Base-by-base conservation (phyloP, 768 basidiomycete species). In the Suillus fuscotomentosus region DNA sequence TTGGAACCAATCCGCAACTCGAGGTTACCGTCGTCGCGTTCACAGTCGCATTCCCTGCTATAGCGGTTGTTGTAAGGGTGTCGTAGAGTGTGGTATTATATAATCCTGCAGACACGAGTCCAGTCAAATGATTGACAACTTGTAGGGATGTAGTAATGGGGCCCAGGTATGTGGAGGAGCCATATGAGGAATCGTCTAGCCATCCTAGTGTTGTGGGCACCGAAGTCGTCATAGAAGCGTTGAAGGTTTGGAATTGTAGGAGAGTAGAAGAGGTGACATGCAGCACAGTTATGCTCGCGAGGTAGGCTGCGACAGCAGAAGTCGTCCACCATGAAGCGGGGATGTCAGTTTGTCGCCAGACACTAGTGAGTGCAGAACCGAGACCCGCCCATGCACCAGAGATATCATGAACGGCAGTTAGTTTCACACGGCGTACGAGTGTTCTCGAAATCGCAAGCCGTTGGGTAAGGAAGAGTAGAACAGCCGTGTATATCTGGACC, bases 191-290 rank as follows among this genome's bases (percentile, higher is more conserved):
- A 15, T n/a, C 14, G 11, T 57, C n/a, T 24, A 53, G 54, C 66
- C 53, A 47, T 3, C 64, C 66, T 31, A 62, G 22, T 14, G 36
- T 41, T 24, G 61, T 53, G 14, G 50, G 11, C 17, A 62, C 39
- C 0, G 41, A 20, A 14, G 48, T 54, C 38, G 53, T 27, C 22
- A 47, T 45, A 34, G 69, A 43, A 17, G 4, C 17, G 31, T 70
- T 64, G 60, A 70, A 70, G 3, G 61, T 34, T 38, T 65, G 38
- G 9, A 70, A 53, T 27, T 60, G 48, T 36, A 70, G 34, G 27
- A 70, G 45, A 13, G 70, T 38, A 5, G 69, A 68, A 10, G 69
- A 71, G 14, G 70, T 62, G 56, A 70, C 60, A 53, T 70, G 70
- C 20, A 70, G 64, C 22, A 64, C 62, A 20, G 62, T 17, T n/a